Evolutionary conservation across 768 basidiomycete species (phyloP).

Genomic region (Coprinopsis marcescibilis): DNA sequence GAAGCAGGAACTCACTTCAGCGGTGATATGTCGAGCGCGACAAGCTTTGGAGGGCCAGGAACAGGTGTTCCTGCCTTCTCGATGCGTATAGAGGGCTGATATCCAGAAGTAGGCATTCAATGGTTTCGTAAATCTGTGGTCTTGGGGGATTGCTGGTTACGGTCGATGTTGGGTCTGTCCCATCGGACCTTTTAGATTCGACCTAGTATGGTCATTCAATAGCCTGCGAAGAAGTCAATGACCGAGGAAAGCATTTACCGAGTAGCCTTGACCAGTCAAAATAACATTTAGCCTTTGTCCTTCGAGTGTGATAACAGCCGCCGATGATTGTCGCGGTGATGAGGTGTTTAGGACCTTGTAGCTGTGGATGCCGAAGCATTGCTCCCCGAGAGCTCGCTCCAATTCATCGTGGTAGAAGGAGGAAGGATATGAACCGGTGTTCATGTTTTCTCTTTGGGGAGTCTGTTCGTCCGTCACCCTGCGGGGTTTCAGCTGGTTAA

Average conservation of each 20-base stretch:
- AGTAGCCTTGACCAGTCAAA: constrained; percentile 52
- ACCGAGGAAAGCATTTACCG: constrained; percentile 29
- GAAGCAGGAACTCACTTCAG: background rate
- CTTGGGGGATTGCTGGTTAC: background rate
- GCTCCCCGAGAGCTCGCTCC: constrained; percentile 47
- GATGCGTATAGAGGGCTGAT: constrained; percentile 49
- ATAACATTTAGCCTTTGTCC: constrained; percentile 40
- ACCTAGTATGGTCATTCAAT: constrained; percentile 14
- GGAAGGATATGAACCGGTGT: constrained; percentile 10
- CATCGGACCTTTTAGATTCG: constrained; percentile 19
- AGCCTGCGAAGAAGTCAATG: constrained; percentile 4
- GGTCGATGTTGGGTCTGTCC: no score
- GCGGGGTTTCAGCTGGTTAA: constrained; percentile 7
- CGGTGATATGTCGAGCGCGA: constrained; percentile 8
- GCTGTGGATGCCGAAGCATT: constrained; percentile 47
- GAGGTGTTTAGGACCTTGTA: constrained; percentile 37
- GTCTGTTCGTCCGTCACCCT: background rate
- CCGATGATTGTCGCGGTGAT: constrained; percentile 43
- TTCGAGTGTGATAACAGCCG: constrained; percentile 52
- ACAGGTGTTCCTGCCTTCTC: constrained; percentile 40
- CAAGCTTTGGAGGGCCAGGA: constrained; percentile 43
- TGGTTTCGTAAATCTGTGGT: constrained; percentile 41
- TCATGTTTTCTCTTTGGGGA: constrained; percentile 2
- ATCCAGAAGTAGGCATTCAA: constrained; percentile 52
- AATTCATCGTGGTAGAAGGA: constrained; percentile 48